Percentiles rank a stretch among this genome's conserved stretches.
These are phyloP conservation scores for Trichoderma pleuroti DNA, from an alignment of 2,329 filamentous ascomycete species.

Conservation along the genomic window DNA sequence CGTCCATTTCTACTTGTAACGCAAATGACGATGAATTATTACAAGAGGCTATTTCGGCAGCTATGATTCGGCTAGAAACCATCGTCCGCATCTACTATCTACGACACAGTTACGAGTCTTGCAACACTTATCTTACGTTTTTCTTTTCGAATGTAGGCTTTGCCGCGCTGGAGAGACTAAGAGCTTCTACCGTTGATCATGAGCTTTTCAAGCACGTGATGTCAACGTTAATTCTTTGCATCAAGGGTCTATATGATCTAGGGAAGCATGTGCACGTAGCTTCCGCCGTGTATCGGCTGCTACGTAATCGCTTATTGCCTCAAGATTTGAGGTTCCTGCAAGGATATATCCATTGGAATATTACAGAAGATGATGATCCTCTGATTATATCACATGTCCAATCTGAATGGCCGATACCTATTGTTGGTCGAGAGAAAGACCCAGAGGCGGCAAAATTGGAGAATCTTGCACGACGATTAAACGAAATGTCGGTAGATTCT, in stretches of 20 bases:
- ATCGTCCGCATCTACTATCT: constrained; percentile 35
- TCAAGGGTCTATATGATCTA: constrained; percentile 10
- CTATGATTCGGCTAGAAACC: constrained; percentile 30
- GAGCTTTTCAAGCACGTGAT: neutral
- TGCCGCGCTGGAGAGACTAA: neutral
- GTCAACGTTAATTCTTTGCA: constrained; percentile 4
- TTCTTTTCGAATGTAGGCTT: neutral
- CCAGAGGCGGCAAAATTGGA: neutral
- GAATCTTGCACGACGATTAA: neutral
- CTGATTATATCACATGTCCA: neutral
- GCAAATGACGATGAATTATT: neutral
- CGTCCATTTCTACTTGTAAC: neutral
- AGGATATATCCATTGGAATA: neutral
- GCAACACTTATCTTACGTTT: constrained; percentile 2
- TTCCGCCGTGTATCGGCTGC: neutral
- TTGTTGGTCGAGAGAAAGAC: neutral
- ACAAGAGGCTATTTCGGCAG: constrained; percentile 16
- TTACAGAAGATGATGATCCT: neutral
- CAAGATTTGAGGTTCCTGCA: neutral
- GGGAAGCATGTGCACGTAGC: neutral
- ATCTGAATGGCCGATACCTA: neutral
- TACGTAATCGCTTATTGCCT: neutral
- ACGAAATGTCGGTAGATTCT: neutral
- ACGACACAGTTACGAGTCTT: constrained; percentile 28
- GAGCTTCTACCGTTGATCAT: neutral